A percentile compares a stretch with the other conserved stretches of the same genome.
These are phyloP conservation scores for Monilinia laxa DNA, from an alignment of 2,329 filamentous ascomycete genomes.

Conservation along the genomic window DNA sequence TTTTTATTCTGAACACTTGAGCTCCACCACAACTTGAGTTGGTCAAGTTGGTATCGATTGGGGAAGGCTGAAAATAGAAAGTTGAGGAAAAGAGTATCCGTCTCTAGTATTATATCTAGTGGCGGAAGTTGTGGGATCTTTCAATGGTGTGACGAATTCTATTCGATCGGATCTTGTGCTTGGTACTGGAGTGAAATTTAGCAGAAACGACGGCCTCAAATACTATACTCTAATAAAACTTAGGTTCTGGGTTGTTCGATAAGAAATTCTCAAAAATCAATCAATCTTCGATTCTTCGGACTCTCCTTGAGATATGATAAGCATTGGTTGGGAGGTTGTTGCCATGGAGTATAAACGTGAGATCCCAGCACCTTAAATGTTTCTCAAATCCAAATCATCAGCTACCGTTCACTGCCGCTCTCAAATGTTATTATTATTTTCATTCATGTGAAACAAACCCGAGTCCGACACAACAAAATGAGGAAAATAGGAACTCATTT, in stretches of 20 bases:
- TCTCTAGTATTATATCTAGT: neutral
- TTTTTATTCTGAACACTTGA: neutral
- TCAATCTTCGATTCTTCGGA: neutral
- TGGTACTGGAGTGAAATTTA: neutral
- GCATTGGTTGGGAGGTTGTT: neutral
- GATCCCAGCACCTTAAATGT: neutral
- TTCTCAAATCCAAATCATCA: neutral
- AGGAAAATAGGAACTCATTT: neutral
- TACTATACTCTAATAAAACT: neutral
- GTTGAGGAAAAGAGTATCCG: no score
- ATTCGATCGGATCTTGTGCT: neutral
- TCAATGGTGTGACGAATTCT: slow-evolving; percentile 4
- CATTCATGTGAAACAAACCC: neutral
- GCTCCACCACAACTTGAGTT: neutral
- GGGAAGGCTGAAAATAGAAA: neutral
- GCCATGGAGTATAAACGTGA: neutral
- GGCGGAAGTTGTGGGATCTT: neutral
- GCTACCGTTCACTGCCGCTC: neutral
- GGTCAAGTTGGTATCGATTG: neutral
- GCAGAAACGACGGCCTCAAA: neutral
- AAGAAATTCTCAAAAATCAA: neutral
- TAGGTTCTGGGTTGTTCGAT: slow-evolving; percentile 5
- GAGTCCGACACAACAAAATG: neutral
- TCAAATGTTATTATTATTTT: neutral
- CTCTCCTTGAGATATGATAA: neutral